These are phyloP conservation scores for Teunomyces panamensis DNA, from an alignment of 805 yeast species.

Conservation along the genomic window DNA sequence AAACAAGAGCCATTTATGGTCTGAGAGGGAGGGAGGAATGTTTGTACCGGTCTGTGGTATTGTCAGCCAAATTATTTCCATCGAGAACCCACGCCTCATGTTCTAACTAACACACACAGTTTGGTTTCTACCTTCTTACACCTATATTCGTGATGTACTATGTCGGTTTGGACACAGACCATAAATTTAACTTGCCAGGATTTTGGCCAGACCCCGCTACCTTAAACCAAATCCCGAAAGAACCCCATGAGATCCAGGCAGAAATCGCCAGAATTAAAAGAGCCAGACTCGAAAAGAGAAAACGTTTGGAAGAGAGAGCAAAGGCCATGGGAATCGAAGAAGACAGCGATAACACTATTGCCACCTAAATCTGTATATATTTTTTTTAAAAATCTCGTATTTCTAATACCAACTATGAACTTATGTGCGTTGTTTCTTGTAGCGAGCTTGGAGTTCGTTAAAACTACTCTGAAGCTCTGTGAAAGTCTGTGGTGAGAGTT, in stretches of 20 bases:
- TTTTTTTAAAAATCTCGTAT: neutral
- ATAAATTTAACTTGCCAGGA: slow-evolving; percentile 85
- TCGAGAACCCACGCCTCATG: neutral
- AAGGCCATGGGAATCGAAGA: slow-evolving; percentile 63
- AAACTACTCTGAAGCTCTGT: neutral
- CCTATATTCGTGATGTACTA: slow-evolving; percentile 93
- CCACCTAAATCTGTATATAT: slow-evolving; percentile 5
- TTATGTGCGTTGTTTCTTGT: slow-evolving; percentile 1
- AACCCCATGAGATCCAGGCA: slow-evolving; percentile 85
- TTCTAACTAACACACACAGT: slow-evolving; percentile 34
- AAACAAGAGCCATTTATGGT: too few species aligned
- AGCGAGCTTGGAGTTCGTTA: neutral
- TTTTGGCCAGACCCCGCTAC: slow-evolving; percentile 98
- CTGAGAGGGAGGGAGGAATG: too few species aligned
- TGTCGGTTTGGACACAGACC: slow-evolving; percentile 87
- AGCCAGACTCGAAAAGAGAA: slow-evolving; percentile 70
- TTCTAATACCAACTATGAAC: too few species aligned
- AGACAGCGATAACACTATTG: slow-evolving; percentile 19
- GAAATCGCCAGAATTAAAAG: slow-evolving; percentile 84
- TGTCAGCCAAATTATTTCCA: too few species aligned
- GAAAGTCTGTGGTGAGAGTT: neutral
- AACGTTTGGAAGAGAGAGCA: slow-evolving; percentile 69
- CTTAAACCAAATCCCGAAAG: slow-evolving; percentile 86
- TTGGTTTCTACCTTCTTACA: slow-evolving; percentile 78
- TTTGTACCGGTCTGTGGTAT: too few species aligned